Conservation (phyloP, 1,139 yeast genomes). For the Candida tropicalis region DNA sequence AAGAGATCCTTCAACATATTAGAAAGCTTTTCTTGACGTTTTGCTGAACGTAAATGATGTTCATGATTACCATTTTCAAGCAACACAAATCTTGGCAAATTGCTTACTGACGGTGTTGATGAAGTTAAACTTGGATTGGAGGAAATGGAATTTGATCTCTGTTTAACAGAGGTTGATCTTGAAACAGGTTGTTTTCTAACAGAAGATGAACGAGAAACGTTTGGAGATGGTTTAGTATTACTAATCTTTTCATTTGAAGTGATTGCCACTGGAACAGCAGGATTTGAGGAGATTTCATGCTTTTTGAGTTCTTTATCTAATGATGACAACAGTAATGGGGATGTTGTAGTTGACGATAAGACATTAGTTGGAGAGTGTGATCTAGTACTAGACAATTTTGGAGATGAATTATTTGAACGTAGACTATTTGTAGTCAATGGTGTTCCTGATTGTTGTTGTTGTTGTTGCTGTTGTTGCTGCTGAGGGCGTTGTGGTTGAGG, state of each 20-base stretch:
- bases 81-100: conserved; percentile 51
- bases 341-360: conserved; percentile 16
- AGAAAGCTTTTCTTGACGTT: conserved; percentile 85
- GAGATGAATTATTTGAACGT: conserved; percentile 16
- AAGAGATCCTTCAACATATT: conserved; percentile 85
- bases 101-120: background rate
- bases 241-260: conserved; percentile 5
- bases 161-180: conserved; percentile 8
- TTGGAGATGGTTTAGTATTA: conserved; percentile 13
- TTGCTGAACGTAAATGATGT: conserved; percentile 74
- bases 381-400: conserved; percentile 17
- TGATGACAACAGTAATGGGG: conserved; percentile 20
- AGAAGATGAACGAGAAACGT: conserved; percentile 15
- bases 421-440: conserved; percentile 3
- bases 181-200: conserved; percentile 13
- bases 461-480: conserved; percentile 8
- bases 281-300: conserved; percentile 3
- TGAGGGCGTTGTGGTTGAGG: conserved; percentile 16
- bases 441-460: background rate
- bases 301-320: conserved; percentile 15
- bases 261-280: conserved; percentile 7
- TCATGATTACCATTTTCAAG: conserved; percentile 73
- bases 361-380: conserved; percentile 18
- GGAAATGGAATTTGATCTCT: conserved; percentile 10
- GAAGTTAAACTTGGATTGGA: conserved; percentile 8